Evolutionary conservation across 108 stramenopile species (phyloP).

Genomic region (Skeletonema menzelii): DNA sequence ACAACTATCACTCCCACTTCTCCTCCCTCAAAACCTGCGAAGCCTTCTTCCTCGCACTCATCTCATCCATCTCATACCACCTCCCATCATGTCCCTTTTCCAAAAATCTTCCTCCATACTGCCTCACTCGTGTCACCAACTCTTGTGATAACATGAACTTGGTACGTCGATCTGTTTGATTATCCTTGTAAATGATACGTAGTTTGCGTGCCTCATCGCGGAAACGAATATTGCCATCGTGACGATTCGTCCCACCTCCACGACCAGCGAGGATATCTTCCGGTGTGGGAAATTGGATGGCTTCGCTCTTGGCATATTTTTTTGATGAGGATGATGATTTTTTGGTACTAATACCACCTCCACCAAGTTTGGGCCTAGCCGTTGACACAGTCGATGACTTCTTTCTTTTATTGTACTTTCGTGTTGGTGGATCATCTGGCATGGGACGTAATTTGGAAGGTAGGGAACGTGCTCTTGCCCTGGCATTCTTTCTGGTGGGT

Average conservation of each 20-base stretch:
- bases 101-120: constrained; percentile 6
- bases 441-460: background rate
- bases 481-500: background rate
- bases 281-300: background rate
- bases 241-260: constrained; percentile 8
- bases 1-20: constrained; percentile 12
- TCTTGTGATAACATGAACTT: background rate
- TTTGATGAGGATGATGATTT: background rate
- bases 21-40: constrained; percentile 12
- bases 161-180: background rate
- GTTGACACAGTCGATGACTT: background rate
- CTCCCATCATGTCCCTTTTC: background rate
- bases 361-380: background rate
- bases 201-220: constrained; percentile 10
- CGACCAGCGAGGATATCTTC: constrained; percentile 9
- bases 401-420: background rate
- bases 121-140: background rate
- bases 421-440: background rate
- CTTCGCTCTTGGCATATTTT: background rate
- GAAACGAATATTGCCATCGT: constrained; percentile 8
- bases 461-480: background rate
- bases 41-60: constrained; percentile 1
- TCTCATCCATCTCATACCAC: constrained; percentile 5
- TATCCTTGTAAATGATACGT: background rate
- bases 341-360: background rate